These are phyloP conservation scores for Pythium myriotylum DNA, from an alignment of 352 stramenopile species.

Conservation along the genomic window DNA sequence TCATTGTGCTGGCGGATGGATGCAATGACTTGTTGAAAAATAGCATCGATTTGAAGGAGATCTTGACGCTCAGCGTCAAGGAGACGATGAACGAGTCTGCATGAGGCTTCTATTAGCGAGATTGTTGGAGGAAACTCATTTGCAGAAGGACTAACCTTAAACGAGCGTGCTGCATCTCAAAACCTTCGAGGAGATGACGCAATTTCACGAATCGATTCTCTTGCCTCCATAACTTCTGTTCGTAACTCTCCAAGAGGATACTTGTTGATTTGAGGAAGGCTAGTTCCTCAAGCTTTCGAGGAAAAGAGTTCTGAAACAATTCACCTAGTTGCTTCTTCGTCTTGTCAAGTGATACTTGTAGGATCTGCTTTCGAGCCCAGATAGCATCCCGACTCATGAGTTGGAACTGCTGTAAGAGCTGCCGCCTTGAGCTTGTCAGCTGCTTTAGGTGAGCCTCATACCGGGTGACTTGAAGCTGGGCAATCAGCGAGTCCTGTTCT, in stretches of 20 bases:
- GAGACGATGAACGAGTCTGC: slow-evolving; percentile 35
- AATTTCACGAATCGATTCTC: slow-evolving; percentile 45
- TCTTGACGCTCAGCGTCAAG: slow-evolving; percentile 38
- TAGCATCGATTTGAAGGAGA: slow-evolving; percentile 21
- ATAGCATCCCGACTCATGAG: slow-evolving; percentile 40
- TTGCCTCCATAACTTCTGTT: slow-evolving; percentile 51
- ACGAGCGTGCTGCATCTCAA: slow-evolving; percentile 42
- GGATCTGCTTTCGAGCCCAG: slow-evolving; percentile 24
- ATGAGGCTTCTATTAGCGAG: not conserved
- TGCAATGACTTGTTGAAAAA: slow-evolving; percentile 22
- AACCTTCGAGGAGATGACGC: slow-evolving; percentile 30
- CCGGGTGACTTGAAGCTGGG: slow-evolving; percentile 35
- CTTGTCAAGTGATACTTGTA: slow-evolving; percentile 24
- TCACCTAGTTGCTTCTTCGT: slow-evolving; percentile 21
- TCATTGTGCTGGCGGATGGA: slow-evolving; percentile 16
- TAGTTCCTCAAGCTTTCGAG: slow-evolving; percentile 34
- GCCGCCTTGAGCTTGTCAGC: slow-evolving; percentile 20
- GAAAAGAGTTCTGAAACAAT: slow-evolving; percentile 26
- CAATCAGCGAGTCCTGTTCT: slow-evolving; percentile 36
- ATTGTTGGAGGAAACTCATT: not conserved
- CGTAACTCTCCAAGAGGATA: slow-evolving; percentile 46
- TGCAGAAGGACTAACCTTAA: slow-evolving; percentile 30
- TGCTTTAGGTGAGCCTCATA: slow-evolving; percentile 28
- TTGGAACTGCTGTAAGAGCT: slow-evolving; percentile 39
- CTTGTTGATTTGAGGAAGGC: slow-evolving; percentile 44